Base-by-base conservation (phyloP, 768 basidiomycete genomes). In the Sutorius australiensis region DNA sequence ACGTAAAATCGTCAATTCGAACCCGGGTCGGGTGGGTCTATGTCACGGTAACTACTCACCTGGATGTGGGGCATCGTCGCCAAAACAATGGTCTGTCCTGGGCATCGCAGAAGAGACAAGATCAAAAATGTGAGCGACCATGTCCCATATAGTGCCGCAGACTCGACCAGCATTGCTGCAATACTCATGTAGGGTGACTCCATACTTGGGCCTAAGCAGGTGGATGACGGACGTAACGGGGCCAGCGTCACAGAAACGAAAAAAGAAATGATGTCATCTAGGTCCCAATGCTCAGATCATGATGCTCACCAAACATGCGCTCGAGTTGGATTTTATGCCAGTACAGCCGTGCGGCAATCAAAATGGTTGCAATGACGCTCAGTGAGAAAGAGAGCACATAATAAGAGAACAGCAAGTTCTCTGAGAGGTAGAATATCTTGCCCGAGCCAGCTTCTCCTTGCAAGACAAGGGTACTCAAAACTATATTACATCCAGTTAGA, bases 91-190 rank as follows among this genome's bases (percentile, higher is more conserved):
- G 45, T 53, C 50, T 63, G 65, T 19, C 51, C 58, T 3, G 66
- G 53, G 13, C 43, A 62, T 1, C 8, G 24, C 14, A 33, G 31
- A n/a, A 63, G 10, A 33, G 43, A 63, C 6, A 67, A 38, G 24
- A 67, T 38, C 40, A 66, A 34, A 40, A 63, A 66, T 11, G 50
- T 27, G 43, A 67, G 32, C 1, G 65, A 65, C 65, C 65, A 66
- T 19, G 40, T 31, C 6, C 56, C 66, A 9, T 66, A 66, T 9
- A 67, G 44, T 5, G 61, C 52, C 1, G 63, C 65, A 5, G 65
- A 67, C 43, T 66, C 66, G 37, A 66, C 39, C 44, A 67, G 13
- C 34, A 65, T 45, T 0, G 63, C 48, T 10, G 53, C 66, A 13
- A 67, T 54, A 13, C 27, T 53, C 63, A 47, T 54, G 46, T 67